These are phyloP conservation scores for Lachnellula subtilissima DNA, from an alignment of 2,329 filamentous ascomycete genomes.

Conservation along the genomic window DNA sequence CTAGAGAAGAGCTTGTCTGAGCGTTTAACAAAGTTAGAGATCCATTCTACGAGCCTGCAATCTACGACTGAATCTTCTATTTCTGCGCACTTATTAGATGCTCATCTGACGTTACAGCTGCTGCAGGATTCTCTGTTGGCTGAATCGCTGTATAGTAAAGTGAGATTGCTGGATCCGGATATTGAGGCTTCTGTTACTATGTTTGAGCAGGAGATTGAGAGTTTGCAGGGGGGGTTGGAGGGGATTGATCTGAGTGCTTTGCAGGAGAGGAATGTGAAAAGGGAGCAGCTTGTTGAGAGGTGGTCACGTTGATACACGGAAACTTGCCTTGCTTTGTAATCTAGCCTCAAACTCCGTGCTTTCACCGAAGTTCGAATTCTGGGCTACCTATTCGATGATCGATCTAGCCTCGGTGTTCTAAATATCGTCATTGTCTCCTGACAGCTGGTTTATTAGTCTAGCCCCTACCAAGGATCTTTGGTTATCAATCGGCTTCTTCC, in stretches of 20 bases:
- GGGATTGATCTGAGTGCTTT: slow-evolving; percentile 34
- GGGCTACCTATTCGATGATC: too few species aligned
- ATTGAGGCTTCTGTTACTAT: slow-evolving; percentile 45
- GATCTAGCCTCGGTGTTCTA: too few species aligned
- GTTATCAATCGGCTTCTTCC: too few species aligned
- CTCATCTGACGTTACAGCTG: slow-evolving; percentile 43
- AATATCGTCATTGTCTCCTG: too few species aligned
- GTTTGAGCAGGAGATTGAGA: slow-evolving; percentile 34
- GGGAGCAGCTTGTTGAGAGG: slow-evolving; percentile 44
- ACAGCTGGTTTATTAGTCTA: too few species aligned
- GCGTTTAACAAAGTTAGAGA: slow-evolving; percentile 39
- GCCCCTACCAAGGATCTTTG: too few species aligned
- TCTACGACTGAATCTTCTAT: slow-evolving; percentile 44
- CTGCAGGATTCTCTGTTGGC: slow-evolving; percentile 49
- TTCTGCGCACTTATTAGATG: slow-evolving; percentile 42
- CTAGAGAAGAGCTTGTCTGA: slow-evolving; percentile 33
- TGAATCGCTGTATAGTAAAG: slow-evolving; percentile 45
- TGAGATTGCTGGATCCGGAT: slow-evolving; percentile 48
- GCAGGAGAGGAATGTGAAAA: slow-evolving; percentile 40
- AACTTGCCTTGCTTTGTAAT: too few species aligned
- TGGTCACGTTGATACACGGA: slow-evolving; percentile 37
- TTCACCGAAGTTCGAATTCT: too few species aligned
- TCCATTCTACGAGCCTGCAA: slow-evolving; percentile 43
- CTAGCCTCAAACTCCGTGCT: too few species aligned
- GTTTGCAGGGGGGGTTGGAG: slow-evolving; percentile 34